Base-by-base conservation (phyloP, 306 rosid species). In the Vicia faba region DNA sequence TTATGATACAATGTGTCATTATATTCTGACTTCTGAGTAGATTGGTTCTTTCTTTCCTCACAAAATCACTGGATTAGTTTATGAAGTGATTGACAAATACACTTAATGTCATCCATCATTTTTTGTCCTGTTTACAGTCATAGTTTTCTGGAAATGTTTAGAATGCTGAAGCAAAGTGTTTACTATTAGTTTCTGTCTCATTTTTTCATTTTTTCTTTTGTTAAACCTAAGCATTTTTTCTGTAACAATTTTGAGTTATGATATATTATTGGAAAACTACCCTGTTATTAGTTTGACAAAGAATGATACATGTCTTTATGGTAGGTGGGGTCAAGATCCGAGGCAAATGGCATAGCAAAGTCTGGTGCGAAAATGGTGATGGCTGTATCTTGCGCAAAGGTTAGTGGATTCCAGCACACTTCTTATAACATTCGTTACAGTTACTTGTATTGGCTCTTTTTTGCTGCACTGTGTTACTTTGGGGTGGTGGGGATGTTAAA, bases 331-430 rank as follows among this genome's bases (percentile, higher is more conserved):
- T 89, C 97, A 33, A 88, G 80, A 83, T 89, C 98, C 7, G 98
- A 93, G 84, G 96, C 98, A 80, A 80, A 82, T 69, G 98, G 98
- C 48, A 89, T 93, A 54, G 98, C 97, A 36, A 93, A 93, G 69
- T 84, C 98, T 26, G 96, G 97, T 66, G 97, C 98, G n/a, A 93
- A 93, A 80, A 84, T 93, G 96, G 98, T 89, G 73, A 89, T 89
- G 98, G 98, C 98, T 66, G 98, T 89, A 70, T 88, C 98, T 66
- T 93, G 98, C 68, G 96, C 98, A 40, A 93, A 93, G 98, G 98
- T 93, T 59, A 29, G 83, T 77, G 40, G 44, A 28, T 65, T 65
- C 23, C 59, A 46, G 29, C 60, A 39, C 10, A 55, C 63, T 53
- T 36, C 18, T 71, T 51, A 11, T 48, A 74, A 20, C 20, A 60